Evolutionary conservation across 805 yeast species (phyloP).

Genomic region (Candida wancherniae): DNA sequence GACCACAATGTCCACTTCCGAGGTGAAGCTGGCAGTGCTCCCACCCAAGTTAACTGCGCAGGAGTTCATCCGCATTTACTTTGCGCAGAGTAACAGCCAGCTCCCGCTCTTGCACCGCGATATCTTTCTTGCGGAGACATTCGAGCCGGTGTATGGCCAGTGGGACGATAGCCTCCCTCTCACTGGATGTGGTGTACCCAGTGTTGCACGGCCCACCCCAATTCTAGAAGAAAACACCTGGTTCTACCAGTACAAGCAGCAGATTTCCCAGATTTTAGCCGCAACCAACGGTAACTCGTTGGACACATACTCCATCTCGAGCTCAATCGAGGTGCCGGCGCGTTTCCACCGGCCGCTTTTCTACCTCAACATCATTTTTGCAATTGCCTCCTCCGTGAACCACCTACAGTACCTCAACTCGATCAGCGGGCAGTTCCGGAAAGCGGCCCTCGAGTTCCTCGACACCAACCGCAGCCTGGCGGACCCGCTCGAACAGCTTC

Average conservation of each 20-base stretch:
- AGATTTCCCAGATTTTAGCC: constrained; percentile 17
- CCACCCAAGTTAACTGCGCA: constrained; percentile 73
- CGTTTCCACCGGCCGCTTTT: constrained; percentile 52
- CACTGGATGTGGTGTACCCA: no score
- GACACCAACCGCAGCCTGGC: constrained; percentile 54
- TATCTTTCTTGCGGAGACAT: constrained; percentile 58
- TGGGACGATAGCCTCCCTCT: constrained; percentile 49
- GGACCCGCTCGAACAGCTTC: constrained; percentile 67
- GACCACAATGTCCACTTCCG: constrained; percentile 10
- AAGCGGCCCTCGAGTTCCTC: constrained; percentile 57
- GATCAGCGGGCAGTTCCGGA: constrained; percentile 64
- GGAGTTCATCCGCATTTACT: constrained; percentile 56
- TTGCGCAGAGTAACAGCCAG: constrained; percentile 78
- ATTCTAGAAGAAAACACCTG: constrained; percentile 36
- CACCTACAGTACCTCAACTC: constrained; percentile 62
- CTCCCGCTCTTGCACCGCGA: constrained; percentile 82
- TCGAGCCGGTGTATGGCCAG: constrained; percentile 76
- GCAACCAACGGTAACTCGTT: constrained; percentile 1
- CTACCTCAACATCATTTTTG: constrained; percentile 72
- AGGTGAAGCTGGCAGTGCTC: constrained; percentile 43
- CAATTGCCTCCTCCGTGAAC: constrained; percentile 72
- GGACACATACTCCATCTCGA: constrained; percentile 21
- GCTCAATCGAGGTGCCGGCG: constrained; percentile 41
- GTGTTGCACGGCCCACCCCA: constrained; percentile 41
- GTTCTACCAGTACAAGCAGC: constrained; percentile 39